A percentile compares a stretch with the other conserved stretches of the same genome.
phyloP scores from a whole-genome alignment of 129 eudicot genomes.

The Logfia minima region DNA sequence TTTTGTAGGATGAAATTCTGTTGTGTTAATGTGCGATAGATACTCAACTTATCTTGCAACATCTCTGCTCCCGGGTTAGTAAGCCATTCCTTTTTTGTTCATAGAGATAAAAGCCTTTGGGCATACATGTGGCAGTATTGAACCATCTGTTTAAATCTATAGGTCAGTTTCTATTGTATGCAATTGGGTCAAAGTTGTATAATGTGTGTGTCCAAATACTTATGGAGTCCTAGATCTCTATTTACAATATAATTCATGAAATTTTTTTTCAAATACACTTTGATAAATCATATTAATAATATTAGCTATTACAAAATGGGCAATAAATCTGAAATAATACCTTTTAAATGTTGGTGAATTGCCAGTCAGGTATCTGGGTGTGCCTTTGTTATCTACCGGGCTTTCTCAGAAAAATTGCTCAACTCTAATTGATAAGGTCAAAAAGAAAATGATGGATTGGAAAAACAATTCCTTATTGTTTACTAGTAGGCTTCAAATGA shows the following conservation, averaged over 20 bases:
- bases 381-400: background rate
- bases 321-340: too few species aligned
- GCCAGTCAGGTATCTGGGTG: background rate
- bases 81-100: background rate
- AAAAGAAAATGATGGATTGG: background rate
- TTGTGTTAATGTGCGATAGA: background rate
- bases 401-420: background rate
- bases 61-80: background rate
- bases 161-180: background rate
- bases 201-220: too few species aligned
- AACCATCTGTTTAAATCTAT: background rate
- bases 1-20: background rate
- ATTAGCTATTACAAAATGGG: too few species aligned
- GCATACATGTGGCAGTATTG: background rate
- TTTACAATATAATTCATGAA: too few species aligned
- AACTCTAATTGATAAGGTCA: background rate
- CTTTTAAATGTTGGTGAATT: background rate
- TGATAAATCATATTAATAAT: too few species aligned
- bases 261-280: too few species aligned
- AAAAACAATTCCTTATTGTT: background rate
- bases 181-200: too few species aligned
- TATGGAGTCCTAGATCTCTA: too few species aligned
- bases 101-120: background rate
- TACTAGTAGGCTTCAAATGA: background rate
- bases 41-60: background rate